phyloP scores from a whole-genome alignment of 192 early-diverging fungal species.

The Funneliformis geosporum region DNA sequence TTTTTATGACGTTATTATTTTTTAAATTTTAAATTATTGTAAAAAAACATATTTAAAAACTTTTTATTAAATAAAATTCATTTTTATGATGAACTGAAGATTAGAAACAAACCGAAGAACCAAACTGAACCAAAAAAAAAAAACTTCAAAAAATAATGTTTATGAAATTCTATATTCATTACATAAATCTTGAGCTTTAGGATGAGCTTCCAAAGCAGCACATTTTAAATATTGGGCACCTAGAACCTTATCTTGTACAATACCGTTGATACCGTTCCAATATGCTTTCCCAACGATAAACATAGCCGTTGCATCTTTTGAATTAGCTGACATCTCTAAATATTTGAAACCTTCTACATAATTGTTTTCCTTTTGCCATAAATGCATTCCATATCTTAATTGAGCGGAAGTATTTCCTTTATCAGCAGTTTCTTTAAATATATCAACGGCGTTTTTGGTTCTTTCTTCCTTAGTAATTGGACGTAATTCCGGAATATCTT shows the following conservation, averaged over 20 bases:
- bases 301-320: conserved; percentile 13
- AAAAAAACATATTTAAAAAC: too few relatives aligned
- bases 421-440: conserved; percentile 27
- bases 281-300: conserved; percentile 19
- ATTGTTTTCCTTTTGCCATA: neutral
- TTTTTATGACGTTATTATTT: too few relatives aligned
- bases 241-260: conserved; percentile 3
- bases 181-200: conserved; percentile 22
- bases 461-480: neutral
- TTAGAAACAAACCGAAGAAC: too few relatives aligned
- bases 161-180: conserved; percentile 4
- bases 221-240: conserved; percentile 13
- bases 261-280: neutral
- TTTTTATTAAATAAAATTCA: too few relatives aligned
- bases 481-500: neutral
- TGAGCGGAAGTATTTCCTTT: conserved; percentile 18
- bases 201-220: conserved; percentile 2
- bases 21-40: too few relatives aligned
- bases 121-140: too few relatives aligned
- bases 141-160: too few relatives aligned
- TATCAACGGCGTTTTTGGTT: neutral
- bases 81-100: too few relatives aligned
- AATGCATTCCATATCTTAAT: conserved; percentile 11
- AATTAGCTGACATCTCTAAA: conserved; percentile 4
- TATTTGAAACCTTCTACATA: conserved; percentile 5